These are phyloP conservation scores for Amanita jacksonii DNA, from an alignment of 768 basidiomycete species.

Conservation along the genomic window DNA sequence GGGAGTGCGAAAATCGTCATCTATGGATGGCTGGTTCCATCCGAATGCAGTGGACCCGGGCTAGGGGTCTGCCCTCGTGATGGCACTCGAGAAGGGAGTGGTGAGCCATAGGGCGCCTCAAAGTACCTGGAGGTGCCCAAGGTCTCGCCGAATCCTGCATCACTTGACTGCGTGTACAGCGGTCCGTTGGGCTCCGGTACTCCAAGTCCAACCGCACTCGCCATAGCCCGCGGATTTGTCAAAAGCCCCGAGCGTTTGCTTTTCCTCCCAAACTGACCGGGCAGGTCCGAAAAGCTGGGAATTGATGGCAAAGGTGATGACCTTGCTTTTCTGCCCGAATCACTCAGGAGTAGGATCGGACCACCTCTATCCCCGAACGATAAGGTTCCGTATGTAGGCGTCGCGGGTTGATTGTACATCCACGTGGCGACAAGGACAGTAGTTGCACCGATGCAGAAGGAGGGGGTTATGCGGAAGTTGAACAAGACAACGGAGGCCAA, in stretches of 20 bases:
- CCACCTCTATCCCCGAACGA: slow-evolving; percentile 12
- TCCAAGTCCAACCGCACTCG: slow-evolving; percentile 36
- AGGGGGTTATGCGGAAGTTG: slow-evolving; percentile 78
- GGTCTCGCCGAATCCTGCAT: slow-evolving; percentile 17
- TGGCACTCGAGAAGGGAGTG: slow-evolving; percentile 27
- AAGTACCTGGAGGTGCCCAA: slow-evolving; percentile 28
- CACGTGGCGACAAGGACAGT: slow-evolving; percentile 86
- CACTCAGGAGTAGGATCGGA: slow-evolving; percentile 4
- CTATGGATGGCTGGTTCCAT: not conserved
- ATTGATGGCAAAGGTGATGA: slow-evolving; percentile 20
- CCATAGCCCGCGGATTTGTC: slow-evolving; percentile 36
- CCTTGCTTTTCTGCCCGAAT: slow-evolving; percentile 11
- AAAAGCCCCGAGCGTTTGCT: slow-evolving; percentile 31
- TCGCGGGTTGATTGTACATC: slow-evolving; percentile 82
- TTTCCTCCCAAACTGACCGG: slow-evolving; percentile 47
- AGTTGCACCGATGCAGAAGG: slow-evolving; percentile 78
- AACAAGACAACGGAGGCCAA: slow-evolving; percentile 88
- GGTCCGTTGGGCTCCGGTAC: slow-evolving; percentile 10
- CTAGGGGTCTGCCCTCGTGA: slow-evolving; percentile 11
- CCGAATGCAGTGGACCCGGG: slow-evolving; percentile 5
- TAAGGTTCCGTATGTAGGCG: not conserved
- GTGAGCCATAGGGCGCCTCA: slow-evolving; percentile 32
- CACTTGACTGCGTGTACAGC: slow-evolving; percentile 12
- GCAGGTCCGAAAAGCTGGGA: slow-evolving; percentile 40
- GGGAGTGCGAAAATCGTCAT: not conserved